phyloP scores from a whole-genome alignment of 2,329 filamentous ascomycete species.

The Didymella glomerata region DNA sequence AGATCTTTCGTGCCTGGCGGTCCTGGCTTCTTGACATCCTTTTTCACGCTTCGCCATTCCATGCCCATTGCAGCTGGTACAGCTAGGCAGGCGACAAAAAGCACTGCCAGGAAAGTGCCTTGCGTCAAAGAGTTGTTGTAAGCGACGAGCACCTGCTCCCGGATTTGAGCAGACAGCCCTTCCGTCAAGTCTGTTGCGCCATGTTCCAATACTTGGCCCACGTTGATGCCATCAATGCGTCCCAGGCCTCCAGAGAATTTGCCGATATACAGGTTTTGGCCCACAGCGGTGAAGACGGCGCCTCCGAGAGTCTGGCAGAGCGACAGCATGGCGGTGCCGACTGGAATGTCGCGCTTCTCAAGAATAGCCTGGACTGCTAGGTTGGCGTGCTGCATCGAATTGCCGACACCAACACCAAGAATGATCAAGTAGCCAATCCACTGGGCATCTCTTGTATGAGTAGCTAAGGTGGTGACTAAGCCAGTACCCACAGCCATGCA shows the following conservation, averaged over 20 bases:
- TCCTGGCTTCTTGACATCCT: conserved; percentile 29
- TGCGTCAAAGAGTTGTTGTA: conserved; percentile 44
- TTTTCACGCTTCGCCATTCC: conserved; percentile 73
- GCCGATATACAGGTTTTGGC: conserved; percentile 58
- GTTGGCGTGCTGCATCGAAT: conserved; percentile 56
- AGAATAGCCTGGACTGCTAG: conserved; percentile 56
- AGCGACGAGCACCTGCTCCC: conserved; percentile 31
- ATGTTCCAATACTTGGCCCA: conserved; percentile 50
- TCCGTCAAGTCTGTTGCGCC: conserved; percentile 67
- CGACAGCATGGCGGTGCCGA: conserved; percentile 56
- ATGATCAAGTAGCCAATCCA: conserved; percentile 47
- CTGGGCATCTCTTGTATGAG: conserved; percentile 40
- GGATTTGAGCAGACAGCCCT: conserved; percentile 26
- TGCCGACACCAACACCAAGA: conserved; percentile 51
- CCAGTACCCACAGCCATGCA: conserved; percentile 57
- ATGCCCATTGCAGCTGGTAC: conserved; percentile 64
- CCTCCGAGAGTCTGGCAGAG: conserved; percentile 57
- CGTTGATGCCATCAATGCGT: conserved; percentile 50
- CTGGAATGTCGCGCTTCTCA: conserved; percentile 52
- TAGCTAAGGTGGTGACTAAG: conserved; percentile 53
- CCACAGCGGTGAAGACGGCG: conserved; percentile 57
- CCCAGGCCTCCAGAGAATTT: conserved; percentile 50
- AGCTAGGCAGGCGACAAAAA: conserved; percentile 63
- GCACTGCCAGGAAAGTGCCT: conserved; percentile 64
- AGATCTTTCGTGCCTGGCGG: conserved; percentile 3